phyloP scores from a whole-genome alignment of 2,329 filamentous ascomycete genomes.

The Graphilbum ipis-grandicollis region DNA sequence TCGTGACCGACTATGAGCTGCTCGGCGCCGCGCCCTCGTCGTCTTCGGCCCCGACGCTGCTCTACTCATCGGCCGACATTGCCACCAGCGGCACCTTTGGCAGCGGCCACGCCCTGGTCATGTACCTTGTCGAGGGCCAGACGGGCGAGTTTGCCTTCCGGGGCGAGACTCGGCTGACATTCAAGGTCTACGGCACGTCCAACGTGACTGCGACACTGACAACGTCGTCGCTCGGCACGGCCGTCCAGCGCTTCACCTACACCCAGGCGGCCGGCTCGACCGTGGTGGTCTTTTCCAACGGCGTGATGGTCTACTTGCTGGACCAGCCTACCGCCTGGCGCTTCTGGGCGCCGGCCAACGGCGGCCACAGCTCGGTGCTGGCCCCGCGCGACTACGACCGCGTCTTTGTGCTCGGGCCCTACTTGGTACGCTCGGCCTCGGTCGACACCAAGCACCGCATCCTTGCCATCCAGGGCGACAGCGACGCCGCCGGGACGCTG shows the following conservation, averaged over 20 bases:
- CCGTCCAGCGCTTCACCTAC: constrained; percentile 24
- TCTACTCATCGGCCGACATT: constrained; percentile 55
- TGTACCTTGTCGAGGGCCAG: constrained; percentile 38
- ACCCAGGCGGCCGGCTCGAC: constrained; percentile 27
- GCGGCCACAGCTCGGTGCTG: constrained; percentile 11
- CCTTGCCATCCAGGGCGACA: constrained; percentile 5
- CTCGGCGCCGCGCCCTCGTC: constrained; percentile 21
- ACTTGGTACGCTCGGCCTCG: constrained; percentile 6
- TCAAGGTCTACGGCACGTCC: constrained; percentile 21
- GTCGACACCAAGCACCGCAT: constrained; percentile 15
- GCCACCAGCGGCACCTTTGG: constrained; percentile 27
- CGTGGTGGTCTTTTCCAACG: constrained; percentile 29
- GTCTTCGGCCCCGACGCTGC: constrained; percentile 15
- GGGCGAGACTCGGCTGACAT: constrained; percentile 17
- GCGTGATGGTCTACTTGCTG: constrained; percentile 31
- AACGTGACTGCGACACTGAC: constrained; percentile 15
- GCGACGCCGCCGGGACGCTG: constrained; percentile 4
- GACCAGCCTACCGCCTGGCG: constrained; percentile 35
- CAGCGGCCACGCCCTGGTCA: constrained; percentile 38
- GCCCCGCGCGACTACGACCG: constrained; percentile 28
- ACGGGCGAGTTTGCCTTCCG: constrained; percentile 31
- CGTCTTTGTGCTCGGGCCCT: constrained; percentile 36
- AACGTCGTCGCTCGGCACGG: constrained; percentile 15
- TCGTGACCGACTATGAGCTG: constrained; percentile 49
- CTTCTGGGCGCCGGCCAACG: constrained; percentile 31